Evolutionary conservation across 345 rosid species (phyloP).

Genomic region (Eucalyptus decipiens): DNA sequence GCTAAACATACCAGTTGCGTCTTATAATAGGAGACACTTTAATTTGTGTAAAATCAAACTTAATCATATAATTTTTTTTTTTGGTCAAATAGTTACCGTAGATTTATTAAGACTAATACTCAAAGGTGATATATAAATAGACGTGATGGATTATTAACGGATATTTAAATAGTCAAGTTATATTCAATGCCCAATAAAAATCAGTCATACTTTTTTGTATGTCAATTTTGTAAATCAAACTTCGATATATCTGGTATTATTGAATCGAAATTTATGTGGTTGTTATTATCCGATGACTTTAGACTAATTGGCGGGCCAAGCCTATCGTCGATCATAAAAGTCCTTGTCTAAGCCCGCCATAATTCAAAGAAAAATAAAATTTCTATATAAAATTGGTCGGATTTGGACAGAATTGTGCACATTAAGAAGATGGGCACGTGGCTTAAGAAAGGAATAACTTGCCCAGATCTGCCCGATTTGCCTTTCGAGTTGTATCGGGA

Average conservation of each 20-base stretch:
- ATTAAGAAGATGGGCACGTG: background rate
- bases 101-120: background rate
- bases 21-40: background rate
- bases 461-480: background rate
- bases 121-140: background rate
- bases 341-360: background rate
- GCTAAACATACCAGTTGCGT: background rate
- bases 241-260: background rate
- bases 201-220: background rate
- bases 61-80: background rate
- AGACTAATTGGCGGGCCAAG: background rate
- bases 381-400: background rate
- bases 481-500: background rate
- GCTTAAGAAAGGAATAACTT: background rate
- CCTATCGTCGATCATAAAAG: background rate
- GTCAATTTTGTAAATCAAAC: background rate
- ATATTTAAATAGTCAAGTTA: background rate
- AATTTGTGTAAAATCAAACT: background rate
- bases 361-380: background rate
- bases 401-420: background rate
- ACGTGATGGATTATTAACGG: background rate
- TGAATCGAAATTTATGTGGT: background rate
- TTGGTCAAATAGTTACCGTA: background rate
- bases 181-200: background rate
- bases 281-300: background rate